Evolutionary conservation across 441 rosid genomes (phyloP), one percentile per base, ranked within the genome.

Genomic region (Populus hybrid): DNA sequence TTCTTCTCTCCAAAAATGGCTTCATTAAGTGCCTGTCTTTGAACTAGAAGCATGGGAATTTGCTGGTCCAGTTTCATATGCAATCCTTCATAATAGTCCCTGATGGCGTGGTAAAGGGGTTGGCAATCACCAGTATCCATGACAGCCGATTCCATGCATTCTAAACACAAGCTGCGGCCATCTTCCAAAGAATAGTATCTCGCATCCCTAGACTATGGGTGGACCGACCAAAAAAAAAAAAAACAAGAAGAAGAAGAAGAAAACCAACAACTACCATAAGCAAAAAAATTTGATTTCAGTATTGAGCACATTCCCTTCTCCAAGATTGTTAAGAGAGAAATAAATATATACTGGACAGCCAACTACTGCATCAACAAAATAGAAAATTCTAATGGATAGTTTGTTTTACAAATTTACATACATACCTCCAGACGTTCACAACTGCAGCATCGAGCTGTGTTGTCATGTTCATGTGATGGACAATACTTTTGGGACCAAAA

Each of bases 401-500:
- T 69, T 21, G 42, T 68, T 61, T 32, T 20, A 24, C 8, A 38
- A 69, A 65, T 75, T 38, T 64, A 69, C 68, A 77, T 40, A 40
- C 24, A 38, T 91, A 95, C 99, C 97, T 95, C 98, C 77, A 93
- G 76, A 42, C 98, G 97, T 57, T 95, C 99, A 24, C 99, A 95
- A 80, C 99, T 95, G 74, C 98, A 93, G 85, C 98, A 93, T 59
- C 99, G 89, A 77, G 94, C 86, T 0, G 97, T 93, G 79, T 77
- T 80, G 72, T 95, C 99, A 46, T 87, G 89, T 77, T 95, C 99
- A 10, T 93, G 99, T 23, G 94, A 85, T 3, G 98, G 98, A 40
- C 99, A 95, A 68, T 93, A 95, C 84, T 90, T 95, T 74, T 95
- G 99, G 77, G 88, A 86, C 99, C 99, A 95, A 85, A 89, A 94